phyloP scores from a whole-genome alignment of 257 asterid species.

The Craterostigma plantagineum region DNA sequence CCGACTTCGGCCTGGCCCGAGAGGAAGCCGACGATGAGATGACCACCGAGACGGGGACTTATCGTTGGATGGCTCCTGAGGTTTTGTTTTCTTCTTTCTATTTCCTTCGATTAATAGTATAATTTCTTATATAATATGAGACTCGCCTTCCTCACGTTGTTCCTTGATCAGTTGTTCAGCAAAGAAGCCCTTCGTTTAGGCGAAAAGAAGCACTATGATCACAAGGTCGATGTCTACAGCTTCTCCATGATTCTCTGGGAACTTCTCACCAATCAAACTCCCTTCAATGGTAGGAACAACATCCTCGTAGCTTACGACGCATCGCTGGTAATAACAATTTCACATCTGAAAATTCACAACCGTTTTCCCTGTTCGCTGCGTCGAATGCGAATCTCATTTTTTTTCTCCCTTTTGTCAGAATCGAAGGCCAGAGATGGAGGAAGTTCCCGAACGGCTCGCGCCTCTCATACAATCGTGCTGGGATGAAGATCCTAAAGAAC shows the following conservation, averaged over 20 bases:
- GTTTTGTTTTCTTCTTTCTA: conserved; percentile 16
- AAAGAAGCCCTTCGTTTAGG: conserved; percentile 19
- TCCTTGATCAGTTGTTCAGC: conserved; percentile 29
- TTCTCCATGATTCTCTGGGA: conserved; percentile 57
- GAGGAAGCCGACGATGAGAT: conserved; percentile 35
- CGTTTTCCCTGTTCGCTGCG: too few relatives aligned
- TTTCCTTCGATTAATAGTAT: too few relatives aligned
- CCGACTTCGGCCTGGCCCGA: conserved; percentile 63
- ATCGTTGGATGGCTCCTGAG: conserved; percentile 77
- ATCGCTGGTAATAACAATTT: conserved; percentile 19
- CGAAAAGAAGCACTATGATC: conserved; percentile 34
- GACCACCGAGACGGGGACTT: conserved; percentile 56
- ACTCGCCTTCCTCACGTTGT: conserved; percentile 2
- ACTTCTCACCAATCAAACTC: conserved; percentile 39
- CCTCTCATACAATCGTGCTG: conserved; percentile 42
- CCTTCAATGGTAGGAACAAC: conserved; percentile 31
- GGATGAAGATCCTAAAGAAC: conserved; percentile 35
- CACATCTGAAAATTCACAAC: too few relatives aligned
- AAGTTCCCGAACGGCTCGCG: conserved; percentile 24
- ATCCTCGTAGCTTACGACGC: conserved; percentile 52
- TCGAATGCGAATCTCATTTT: too few relatives aligned
- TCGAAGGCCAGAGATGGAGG: conserved; percentile 36
- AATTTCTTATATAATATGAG: not conserved
- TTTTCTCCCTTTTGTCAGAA: conserved; percentile 16
- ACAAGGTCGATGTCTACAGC: conserved; percentile 57